Conservation (phyloP, 148 eudicot species). For the Chenopodium quinoa region DNA sequence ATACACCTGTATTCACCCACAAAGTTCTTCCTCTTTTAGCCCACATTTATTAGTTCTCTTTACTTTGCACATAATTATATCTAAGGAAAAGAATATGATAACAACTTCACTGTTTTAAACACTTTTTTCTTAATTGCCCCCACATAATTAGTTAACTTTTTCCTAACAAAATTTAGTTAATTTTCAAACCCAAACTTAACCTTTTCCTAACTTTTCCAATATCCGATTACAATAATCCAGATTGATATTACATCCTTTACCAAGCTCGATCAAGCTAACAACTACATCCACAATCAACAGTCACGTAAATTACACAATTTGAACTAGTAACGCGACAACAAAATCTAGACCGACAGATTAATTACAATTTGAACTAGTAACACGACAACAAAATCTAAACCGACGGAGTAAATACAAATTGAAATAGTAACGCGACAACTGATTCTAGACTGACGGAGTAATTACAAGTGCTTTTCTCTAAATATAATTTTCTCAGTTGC, state of each 20-base stretch:
- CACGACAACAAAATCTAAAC: not conserved
- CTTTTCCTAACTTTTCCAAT: not conserved
- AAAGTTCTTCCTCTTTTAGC: constrained; percentile 6
- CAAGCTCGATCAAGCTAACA: constrained; percentile 10
- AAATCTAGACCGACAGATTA: not conserved
- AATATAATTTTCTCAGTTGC: not conserved
- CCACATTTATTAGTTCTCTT: not conserved
- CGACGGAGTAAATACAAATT: not conserved
- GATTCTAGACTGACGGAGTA: not conserved
- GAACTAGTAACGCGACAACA: not conserved
- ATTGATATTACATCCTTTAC: not conserved
- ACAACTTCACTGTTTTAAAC: not conserved
- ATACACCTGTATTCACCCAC: constrained; percentile 57
- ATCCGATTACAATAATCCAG: not conserved
- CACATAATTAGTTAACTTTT: not conserved
- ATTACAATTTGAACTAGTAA: no score
- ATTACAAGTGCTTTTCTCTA: no score
- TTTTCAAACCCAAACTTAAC: not conserved
- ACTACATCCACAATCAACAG: not conserved
- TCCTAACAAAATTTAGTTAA: not conserved
- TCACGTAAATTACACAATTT: not conserved
- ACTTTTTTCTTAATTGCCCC: not conserved
- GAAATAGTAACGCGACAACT: not conserved
- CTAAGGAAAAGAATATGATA: not conserved
- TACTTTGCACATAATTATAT: constrained; percentile 1